Evolutionary conservation across 2,329 filamentous ascomycete genomes (phyloP).

Genomic region (Helotiales sp.): DNA sequence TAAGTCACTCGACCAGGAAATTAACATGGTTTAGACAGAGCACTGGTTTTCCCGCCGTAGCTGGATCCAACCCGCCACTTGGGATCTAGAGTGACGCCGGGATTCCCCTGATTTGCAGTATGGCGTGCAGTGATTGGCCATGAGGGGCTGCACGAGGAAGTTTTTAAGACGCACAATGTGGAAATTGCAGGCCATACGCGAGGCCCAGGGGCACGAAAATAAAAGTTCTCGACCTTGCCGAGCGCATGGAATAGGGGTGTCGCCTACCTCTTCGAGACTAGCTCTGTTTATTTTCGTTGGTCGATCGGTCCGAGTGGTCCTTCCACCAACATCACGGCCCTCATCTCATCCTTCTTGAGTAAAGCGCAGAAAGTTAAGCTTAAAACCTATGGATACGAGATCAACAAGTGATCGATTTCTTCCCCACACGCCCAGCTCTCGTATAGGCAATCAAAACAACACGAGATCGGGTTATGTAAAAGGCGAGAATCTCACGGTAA

Average conservation of each 20-base stretch:
- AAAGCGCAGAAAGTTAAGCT: background rate
- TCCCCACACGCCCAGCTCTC: background rate
- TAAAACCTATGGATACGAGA: background rate
- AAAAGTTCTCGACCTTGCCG: background rate
- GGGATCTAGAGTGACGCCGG: background rate
- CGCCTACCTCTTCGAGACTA: background rate
- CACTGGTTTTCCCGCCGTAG: background rate
- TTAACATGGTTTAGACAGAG: slow-evolving; percentile 1
- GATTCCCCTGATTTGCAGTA: background rate
- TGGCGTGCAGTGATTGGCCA: background rate
- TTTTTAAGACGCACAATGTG: background rate
- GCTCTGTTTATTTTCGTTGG: background rate
- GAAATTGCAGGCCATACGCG: background rate
- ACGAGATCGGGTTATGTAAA: background rate
- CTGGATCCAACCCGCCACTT: background rate
- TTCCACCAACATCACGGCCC: background rate
- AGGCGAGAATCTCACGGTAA: too few relatives aligned
- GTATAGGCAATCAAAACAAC: background rate
- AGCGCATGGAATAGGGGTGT: background rate
- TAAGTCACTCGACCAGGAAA: background rate
- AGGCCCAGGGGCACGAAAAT: background rate
- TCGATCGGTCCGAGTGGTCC: background rate
- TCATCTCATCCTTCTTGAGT: too few relatives aligned
- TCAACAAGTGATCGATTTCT: background rate
- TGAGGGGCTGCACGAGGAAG: background rate